Base-by-base conservation (phyloP, 2,329 filamentous ascomycete species). In the Hypoxylon rubiginosum region DNA sequence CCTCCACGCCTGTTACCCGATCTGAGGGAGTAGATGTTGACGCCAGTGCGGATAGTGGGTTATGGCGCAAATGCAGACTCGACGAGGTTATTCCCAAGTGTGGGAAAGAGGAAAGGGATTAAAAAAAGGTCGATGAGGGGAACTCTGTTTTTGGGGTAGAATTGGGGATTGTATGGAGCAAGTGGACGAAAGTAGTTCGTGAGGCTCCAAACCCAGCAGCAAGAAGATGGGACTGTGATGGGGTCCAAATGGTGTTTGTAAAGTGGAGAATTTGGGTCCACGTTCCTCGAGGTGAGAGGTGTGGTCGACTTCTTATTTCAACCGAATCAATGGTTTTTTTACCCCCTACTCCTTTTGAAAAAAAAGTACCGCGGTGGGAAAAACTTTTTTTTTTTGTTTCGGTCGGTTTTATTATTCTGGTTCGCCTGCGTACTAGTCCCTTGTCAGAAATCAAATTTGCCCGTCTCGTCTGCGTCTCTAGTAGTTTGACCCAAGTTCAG, bases 211-310 rank as follows among this genome's bases (percentile, higher is more conserved):
- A 71, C 64, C 71, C 66, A 72, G 71, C 69, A 74, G 72, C 57
- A 69, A 41, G 58, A 73, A 70, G 71, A 76, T 73, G 72, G 74
- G 73, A 75, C 71, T 71, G 39, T 43, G 74, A 75, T 75, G 71
- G 74, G 74, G 73, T 71, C 72, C 66, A 70, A 71, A 69, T 67
- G 72, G 64, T 76, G 74, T 76, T 77, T 77, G 73, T 76, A 76
- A 77, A 76, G 76, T 78, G 76, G 76, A 78, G 76, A 77, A 75
- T 71, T 70, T 61, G 71, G 72, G 69, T 70, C 72, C 74, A 67
- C 70, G 73, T 72, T 74, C 65, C 69, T 76, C 72, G 74, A 75
- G 71, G 72, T 72, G 72, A 71, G 69, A 73, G 74, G 72, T 75
- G 74, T 74, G 71, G 73, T 70, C 68, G 71, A 64, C 74, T 76